phyloP scores from a whole-genome alignment of 768 basidiomycete species.

The Heimioporus sp. region DNA sequence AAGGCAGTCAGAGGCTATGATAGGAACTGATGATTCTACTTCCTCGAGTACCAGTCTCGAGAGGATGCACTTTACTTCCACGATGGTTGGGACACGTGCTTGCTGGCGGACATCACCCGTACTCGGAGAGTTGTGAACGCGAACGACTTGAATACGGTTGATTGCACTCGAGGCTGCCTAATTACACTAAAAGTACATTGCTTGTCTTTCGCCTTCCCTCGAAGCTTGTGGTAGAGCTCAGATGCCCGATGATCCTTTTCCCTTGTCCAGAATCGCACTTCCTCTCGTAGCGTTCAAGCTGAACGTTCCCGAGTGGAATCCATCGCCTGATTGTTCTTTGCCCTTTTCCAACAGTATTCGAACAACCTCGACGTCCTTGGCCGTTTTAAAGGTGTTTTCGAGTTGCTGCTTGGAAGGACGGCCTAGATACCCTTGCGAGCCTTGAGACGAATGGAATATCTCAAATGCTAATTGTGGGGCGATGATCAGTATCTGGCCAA shows the following conservation, averaged over 20 bases:
- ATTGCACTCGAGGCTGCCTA: no score
- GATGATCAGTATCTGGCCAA: background rate
- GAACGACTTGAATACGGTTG: no score
- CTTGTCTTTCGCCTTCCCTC: background rate
- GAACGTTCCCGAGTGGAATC: conserved; percentile 28
- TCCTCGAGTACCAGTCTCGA: no score
- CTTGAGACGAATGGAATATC: conserved; percentile 70
- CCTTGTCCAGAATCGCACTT: conserved; percentile 38
- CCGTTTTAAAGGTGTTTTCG: conserved; percentile 65
- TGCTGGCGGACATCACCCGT: no score
- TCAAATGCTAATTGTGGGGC: conserved; percentile 52
- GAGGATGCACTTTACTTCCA: no score
- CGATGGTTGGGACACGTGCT: no score
- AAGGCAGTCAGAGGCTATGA: no score
- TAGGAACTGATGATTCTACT: no score
- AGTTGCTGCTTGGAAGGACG: conserved; percentile 82
- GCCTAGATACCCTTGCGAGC: conserved; percentile 73
- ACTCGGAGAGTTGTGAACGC: no score
- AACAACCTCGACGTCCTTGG: conserved; percentile 65
- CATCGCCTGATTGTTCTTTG: conserved; percentile 52
- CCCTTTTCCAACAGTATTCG: conserved; percentile 62
- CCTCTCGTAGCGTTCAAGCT: conserved; percentile 28
- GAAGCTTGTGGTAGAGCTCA: conserved; percentile 14
- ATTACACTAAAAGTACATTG: conserved; percentile 20
- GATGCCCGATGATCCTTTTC: conserved; percentile 37